Evolutionary conservation across 768 basidiomycete genomes (phyloP).

Genomic region (Suillus plorans): DNA sequence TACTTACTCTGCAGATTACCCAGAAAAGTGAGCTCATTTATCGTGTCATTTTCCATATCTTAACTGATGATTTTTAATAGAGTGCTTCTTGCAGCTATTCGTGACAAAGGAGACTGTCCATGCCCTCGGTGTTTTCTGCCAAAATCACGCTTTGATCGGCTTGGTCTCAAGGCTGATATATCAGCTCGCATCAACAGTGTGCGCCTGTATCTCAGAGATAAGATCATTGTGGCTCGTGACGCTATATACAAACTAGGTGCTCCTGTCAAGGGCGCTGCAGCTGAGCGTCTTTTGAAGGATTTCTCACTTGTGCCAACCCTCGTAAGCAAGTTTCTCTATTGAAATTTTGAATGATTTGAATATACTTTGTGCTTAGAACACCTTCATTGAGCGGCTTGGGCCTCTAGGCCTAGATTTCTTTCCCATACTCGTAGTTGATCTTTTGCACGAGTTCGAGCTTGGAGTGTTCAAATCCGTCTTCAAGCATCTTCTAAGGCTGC

Average conservation of each 20-base stretch:
- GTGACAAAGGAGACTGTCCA: constrained; percentile 23
- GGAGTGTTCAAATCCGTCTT: constrained; percentile 39
- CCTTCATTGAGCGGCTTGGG: constrained; percentile 28
- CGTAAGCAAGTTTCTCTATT: constrained; percentile 5
- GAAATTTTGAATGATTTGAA: background rate
- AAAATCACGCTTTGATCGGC: constrained; percentile 13
- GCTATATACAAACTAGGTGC: constrained; percentile 8
- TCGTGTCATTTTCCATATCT: background rate
- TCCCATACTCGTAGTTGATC: constrained; percentile 31
- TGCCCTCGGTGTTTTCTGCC: constrained; percentile 27
- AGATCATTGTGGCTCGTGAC: constrained; percentile 3
- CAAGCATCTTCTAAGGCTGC: constrained; percentile 34
- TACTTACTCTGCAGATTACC: constrained; percentile 19
- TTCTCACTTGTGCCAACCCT: constrained; percentile 14
- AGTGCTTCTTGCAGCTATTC: constrained; percentile 25
- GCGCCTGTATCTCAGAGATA: constrained; percentile 5
- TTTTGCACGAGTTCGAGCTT: constrained; percentile 42
- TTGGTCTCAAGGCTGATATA: constrained; percentile 19
- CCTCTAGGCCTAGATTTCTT: constrained; percentile 23
- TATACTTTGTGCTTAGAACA: constrained; percentile 23
- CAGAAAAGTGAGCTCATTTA: constrained; percentile 15
- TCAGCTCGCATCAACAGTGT: background rate
- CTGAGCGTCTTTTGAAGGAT: constrained; percentile 7
- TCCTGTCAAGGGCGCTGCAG: constrained; percentile 7
- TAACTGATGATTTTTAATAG: constrained; percentile 6